Evolutionary conservation across 2,329 filamentous ascomycete species (phyloP), one percentile per base, ranked within the genome.

Genomic region (Phialocephala sp.): DNA sequence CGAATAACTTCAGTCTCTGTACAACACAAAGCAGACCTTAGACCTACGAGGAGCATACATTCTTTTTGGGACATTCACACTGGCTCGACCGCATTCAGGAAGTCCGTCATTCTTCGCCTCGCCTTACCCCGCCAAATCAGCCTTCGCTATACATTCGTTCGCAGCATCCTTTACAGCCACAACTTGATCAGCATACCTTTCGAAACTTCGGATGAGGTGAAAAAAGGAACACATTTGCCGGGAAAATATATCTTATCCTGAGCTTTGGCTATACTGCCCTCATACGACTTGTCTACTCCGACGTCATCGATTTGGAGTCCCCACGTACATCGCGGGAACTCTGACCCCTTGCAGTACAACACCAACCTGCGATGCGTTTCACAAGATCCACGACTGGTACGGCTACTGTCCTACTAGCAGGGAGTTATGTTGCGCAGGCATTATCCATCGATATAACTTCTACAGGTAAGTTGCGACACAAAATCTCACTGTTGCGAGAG

Each of bases 361-460:
- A 11, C 8, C 54, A 57, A 22, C 55, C n/a, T 27, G 20, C 3
- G 35, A 57, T 57, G 55, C 32, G 20, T 36, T 22, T 57, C 35
- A 20, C 55, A n/a, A 57, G 20, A 14, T 37, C 12, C 20, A 8
- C 18, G 35, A 35, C 55, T 9, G 2, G 52, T 18, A 36, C 52
- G 35, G 52, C 52, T n/a, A 20, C 35, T 36, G 55, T 22, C 8
- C 9, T 39, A 57, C 20, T 39, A 9, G 35, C 55, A 37, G 35
- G 55, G 14, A 57, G 55, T 57, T 32, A 57, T 37, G 55, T 57
- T 41, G 55, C 55, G 32, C 32, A 41, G 18, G 55, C 35, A 37
- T 5, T 57, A 56, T 37, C 52, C 55, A n/a, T 75, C 2, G 73
- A 74, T 63, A 58, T 74, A 27, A 68, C 32, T 52, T 75, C 73